These are phyloP conservation scores for Colletotrichum higginsianum DNA, from an alignment of 2,329 filamentous ascomycete species.

Conservation along the genomic window DNA sequence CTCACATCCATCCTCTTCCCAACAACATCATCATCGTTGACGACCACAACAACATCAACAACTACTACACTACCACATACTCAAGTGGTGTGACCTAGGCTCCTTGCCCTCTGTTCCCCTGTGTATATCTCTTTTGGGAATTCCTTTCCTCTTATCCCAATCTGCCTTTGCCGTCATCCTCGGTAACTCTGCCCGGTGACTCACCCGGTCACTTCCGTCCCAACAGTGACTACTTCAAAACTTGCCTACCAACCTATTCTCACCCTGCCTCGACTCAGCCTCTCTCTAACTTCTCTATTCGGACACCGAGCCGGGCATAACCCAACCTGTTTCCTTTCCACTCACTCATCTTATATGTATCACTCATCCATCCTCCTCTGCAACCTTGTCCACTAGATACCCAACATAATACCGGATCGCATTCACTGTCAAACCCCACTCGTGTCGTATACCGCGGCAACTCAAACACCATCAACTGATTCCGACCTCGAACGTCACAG, in stretches of 20 bases:
- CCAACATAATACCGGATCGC: too few relatives aligned
- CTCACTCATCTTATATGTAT: not conserved
- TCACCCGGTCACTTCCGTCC: conserved; percentile 36
- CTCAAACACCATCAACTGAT: not conserved
- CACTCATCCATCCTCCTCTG: not conserved
- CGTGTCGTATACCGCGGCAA: too few relatives aligned
- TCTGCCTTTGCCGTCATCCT: not conserved
- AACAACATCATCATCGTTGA: not conserved
- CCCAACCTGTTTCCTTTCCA: not conserved
- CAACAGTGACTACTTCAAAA: conserved; percentile 12
- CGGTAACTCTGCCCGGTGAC: conserved; percentile 29
- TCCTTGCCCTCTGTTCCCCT: not conserved
- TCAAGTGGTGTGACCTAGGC: not conserved
- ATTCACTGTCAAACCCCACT: not conserved
- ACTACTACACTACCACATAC: not conserved
- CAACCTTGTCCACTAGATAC: not conserved
- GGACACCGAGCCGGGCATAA: conserved; percentile 30
- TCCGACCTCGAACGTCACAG: not conserved
- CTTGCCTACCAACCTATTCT: not conserved
- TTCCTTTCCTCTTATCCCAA: not conserved
- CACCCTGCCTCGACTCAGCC: not conserved
- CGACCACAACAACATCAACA: not conserved
- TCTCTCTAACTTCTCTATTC: not conserved
- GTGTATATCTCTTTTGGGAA: not conserved
- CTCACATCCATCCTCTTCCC: not conserved